Evolutionary conservation across 2,329 filamentous ascomycete species (phyloP), one percentile per base, ranked within the genome.

Genomic region (Nothopassalora personata): DNA sequence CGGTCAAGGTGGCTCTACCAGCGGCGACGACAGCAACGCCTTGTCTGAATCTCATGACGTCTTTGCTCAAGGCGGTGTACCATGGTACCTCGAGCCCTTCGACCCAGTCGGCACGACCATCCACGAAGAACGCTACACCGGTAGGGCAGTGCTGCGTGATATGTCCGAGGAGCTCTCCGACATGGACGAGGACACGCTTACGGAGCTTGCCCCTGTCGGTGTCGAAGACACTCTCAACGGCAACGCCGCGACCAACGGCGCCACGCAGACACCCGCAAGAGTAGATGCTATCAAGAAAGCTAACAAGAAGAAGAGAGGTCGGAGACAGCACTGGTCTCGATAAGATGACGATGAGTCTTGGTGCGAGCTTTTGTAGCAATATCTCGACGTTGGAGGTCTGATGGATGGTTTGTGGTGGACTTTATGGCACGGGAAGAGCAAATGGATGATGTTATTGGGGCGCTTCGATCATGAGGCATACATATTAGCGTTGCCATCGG

Each of bases 171-270:
- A 72, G 56, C 80, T 97, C 23, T 95, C 89, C 58, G 93, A 97
- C 70, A 86, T 97, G 71, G 92, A 96, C 67, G 92, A 97, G 64
- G 91, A 95, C 54, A 90, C 93, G 75, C 79, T 96, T 59, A 86
- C 89, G 68, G 90, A 88, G 52, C 65, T 74, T 59, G 68, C 61
- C 27, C 53, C 54, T 11, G 61, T 43, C 39, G 60, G 62, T 49
- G 59, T 57, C n/a, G 64, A 67, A 31, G 59, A 46, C n/a, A 60
- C 59, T 13, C 55, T 60, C 13, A 59, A 47, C 54, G 63, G 54
- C 34, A 60, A 62, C 47, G 30, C 28, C n/a, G 34, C 46, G 28
- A 30, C 55, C 51, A 57, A 53, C 34, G 36, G 47, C 18, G 28
- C n/a, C 30, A 15, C 19, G 11, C n/a, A 15, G 19, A 23, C 23